These are phyloP conservation scores for Debaryomyces prosopidis DNA, from an alignment of 805 yeast species.

Conservation along the genomic window DNA sequence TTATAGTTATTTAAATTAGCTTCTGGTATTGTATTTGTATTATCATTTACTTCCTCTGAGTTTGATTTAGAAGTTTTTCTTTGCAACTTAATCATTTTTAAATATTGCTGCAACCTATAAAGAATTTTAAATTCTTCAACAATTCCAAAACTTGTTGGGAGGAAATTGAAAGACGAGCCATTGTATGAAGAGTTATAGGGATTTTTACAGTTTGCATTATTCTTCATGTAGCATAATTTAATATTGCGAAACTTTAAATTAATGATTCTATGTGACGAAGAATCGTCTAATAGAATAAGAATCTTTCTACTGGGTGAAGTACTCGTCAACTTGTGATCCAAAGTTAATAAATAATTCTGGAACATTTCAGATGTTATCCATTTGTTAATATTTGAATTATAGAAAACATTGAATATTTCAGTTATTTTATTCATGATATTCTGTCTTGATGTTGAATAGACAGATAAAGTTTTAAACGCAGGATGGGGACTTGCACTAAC, in stretches of 20 bases:
- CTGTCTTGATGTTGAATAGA: conserved; percentile 11
- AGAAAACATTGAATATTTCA: conserved; percentile 50
- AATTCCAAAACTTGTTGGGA: conserved; percentile 67
- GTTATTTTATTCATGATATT: conserved; percentile 43
- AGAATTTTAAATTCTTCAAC: conserved; percentile 60
- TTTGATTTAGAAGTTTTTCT: conserved; percentile 14
- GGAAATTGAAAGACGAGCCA: conserved; percentile 52
- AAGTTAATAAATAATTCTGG: conserved; percentile 58
- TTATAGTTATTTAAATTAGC: neutral
- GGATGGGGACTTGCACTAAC: conserved; percentile 26
- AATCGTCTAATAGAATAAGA: conserved; percentile 57
- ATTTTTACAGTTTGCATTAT: conserved; percentile 37
- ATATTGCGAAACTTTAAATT: conserved; percentile 39
- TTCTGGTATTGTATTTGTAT: neutral
- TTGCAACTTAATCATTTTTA: conserved; percentile 42
- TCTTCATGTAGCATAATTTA: conserved; percentile 36
- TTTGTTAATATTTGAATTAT: conserved; percentile 59
- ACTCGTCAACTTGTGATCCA: conserved; percentile 57
- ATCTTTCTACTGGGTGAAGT: conserved; percentile 48
- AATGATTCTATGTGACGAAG: conserved; percentile 59
- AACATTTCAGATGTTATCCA: conserved; percentile 66
- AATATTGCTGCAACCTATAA: conserved; percentile 59
- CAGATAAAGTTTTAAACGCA: conserved; percentile 16
- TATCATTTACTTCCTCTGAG: neutral
- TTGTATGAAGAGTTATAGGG: conserved; percentile 34